These are phyloP conservation scores for Yamadazyma spencermartinsiae DNA, from an alignment of 1,139 yeast species.

Conservation along the genomic window DNA sequence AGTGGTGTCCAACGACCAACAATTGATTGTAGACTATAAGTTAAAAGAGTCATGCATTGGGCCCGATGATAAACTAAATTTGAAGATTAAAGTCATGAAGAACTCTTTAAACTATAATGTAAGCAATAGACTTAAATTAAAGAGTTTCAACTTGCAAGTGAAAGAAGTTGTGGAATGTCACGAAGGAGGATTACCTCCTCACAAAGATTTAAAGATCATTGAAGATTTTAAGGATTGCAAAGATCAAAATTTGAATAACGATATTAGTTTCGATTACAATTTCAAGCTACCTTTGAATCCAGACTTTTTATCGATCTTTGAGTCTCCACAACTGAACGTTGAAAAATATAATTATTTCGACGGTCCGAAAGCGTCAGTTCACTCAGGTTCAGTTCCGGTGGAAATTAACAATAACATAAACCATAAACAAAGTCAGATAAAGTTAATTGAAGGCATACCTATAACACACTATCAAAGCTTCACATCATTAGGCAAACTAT, in stretches of 20 bases:
- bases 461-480: slow-evolving; percentile 47
- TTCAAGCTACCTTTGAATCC: slow-evolving; percentile 39
- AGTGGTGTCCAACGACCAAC: slow-evolving; percentile 40
- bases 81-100: slow-evolving; percentile 39
- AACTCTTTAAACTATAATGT: slow-evolving; percentile 35
- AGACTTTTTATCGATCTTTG: slow-evolving; percentile 34
- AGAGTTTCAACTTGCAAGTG: slow-evolving; percentile 47
- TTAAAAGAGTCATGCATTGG: slow-evolving; percentile 52
- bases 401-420: slow-evolving; percentile 14
- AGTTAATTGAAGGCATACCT: slow-evolving; percentile 42
- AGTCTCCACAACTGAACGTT: slow-evolving; percentile 6
- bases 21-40: slow-evolving; percentile 42
- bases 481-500: slow-evolving; percentile 52
- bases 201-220: slow-evolving; percentile 32
- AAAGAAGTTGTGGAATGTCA: slow-evolving; percentile 51
- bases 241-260: slow-evolving; percentile 27
- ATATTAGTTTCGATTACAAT: slow-evolving; percentile 28
- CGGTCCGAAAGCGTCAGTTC: slow-evolving; percentile 1
- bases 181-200: slow-evolving; percentile 48
- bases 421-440: slow-evolving; percentile 13
- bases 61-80: slow-evolving; percentile 44
- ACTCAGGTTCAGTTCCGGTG: slow-evolving; percentile 9
- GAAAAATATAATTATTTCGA: slow-evolving; percentile 12
- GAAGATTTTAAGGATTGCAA: slow-evolving; percentile 30
- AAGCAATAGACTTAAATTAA: slow-evolving; percentile 42